A percentile compares a stretch with the other conserved stretches of the same genome.
phyloP scores from a whole-genome alignment of 2,329 filamentous ascomycete species.

The Sclerotinia subarctica region DNA sequence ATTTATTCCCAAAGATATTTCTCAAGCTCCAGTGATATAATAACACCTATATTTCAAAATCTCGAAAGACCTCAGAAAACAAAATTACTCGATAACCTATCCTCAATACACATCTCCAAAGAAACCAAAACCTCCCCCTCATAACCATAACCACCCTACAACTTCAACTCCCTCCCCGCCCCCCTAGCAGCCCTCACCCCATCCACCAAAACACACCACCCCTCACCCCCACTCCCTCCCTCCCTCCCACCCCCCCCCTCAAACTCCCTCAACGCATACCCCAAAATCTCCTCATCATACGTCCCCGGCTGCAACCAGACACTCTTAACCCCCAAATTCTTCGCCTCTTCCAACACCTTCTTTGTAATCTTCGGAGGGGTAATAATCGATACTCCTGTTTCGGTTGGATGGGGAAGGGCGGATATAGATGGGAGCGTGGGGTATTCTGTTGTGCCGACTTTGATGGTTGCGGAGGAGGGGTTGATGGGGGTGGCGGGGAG shows the following conservation, averaged over 20 bases:
- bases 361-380: conserved; percentile 79
- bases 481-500: conserved; percentile 83
- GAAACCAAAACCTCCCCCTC: no score
- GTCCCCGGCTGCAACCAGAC: conserved; percentile 92
- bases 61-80: neutral
- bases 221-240: conserved; percentile 55
- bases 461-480: conserved; percentile 63
- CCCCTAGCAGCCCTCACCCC: conserved; percentile 62
- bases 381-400: conserved; percentile 80
- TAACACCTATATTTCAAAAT: neutral
- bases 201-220: conserved; percentile 86
- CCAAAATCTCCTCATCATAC: conserved; percentile 72
- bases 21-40: neutral
- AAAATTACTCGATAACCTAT: no score
- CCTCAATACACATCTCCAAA: neutral
- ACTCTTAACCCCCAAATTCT: conserved; percentile 65
- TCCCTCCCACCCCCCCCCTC: conserved; percentile 66
- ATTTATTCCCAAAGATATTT: neutral
- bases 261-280: conserved; percentile 67
- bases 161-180: conserved; percentile 45
- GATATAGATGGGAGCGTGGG: conserved; percentile 50
- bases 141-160: conserved; percentile 21
- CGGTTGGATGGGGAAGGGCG: conserved; percentile 60
- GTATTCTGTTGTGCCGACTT: conserved; percentile 54
- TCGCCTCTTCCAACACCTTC: conserved; percentile 72